Evolutionary conservation across 129 eudicot species (phyloP).

Genomic region (Silybum marianum): DNA sequence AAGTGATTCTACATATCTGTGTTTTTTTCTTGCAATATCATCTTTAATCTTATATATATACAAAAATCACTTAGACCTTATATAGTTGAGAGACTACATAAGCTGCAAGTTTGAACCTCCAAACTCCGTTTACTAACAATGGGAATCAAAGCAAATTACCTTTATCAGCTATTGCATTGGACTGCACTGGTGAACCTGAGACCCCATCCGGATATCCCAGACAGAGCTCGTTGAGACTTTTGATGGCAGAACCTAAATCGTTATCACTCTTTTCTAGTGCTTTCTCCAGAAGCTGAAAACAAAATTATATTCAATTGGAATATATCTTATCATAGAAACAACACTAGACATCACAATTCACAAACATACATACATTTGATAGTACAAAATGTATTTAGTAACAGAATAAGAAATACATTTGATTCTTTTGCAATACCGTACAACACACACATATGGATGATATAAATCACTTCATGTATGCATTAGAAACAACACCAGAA

Average conservation of each 20-base stretch:
- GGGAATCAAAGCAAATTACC: constrained; percentile 39
- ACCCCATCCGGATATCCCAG: constrained; percentile 50
- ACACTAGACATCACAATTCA: constrained; percentile 9
- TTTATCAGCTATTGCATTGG: constrained; percentile 31
- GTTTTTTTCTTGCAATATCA: neutral
- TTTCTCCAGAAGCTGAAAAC: constrained; percentile 64
- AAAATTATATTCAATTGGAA: neutral
- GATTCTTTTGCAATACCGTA: neutral
- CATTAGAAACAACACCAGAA: constrained; percentile 13
- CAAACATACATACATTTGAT: neutral
- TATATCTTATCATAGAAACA: constrained; percentile 4
- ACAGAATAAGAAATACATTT: neutral
- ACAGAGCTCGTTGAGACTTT: constrained; percentile 66
- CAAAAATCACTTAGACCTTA: neutral
- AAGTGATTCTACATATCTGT: neutral
- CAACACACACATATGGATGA: neutral
- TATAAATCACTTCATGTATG: neutral
- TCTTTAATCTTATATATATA: neutral
- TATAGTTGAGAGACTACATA: neutral
- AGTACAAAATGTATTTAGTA: neutral
- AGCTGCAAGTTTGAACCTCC: constrained; percentile 1
- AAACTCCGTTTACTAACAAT: neutral
- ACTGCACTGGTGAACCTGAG: constrained; percentile 38
- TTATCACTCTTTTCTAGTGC: constrained; percentile 64
- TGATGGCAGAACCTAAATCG: constrained; percentile 71